These are phyloP conservation scores for Solanum bulbocastanum DNA, from an alignment of 257 asterid genomes.

Conservation along the genomic window DNA sequence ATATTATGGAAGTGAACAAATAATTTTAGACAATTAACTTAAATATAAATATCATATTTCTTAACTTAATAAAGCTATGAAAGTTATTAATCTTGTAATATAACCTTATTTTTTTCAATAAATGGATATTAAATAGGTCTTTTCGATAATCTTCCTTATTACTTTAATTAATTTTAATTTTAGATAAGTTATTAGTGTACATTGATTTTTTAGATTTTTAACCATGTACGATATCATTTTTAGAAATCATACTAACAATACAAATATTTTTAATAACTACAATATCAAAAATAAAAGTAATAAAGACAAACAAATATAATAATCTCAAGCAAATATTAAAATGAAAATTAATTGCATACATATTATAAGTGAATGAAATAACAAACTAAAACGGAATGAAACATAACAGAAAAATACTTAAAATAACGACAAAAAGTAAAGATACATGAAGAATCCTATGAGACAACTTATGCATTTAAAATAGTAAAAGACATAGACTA, in stretches of 20 bases:
- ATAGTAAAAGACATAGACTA: not conserved
- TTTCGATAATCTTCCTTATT: too few species aligned
- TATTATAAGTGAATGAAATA: not conserved
- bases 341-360: not conserved
- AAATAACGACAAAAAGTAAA: not conserved
- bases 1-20: not conserved
- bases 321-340: not conserved
- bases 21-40: too few species aligned
- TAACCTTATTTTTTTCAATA: too few species aligned
- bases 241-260: too few species aligned
- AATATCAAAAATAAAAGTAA: not conserved
- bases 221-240: too few species aligned
- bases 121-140: too few species aligned
- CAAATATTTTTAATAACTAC: not conserved
- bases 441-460: not conserved
- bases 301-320: not conserved
- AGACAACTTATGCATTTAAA: not conserved
- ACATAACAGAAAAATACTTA: not conserved
- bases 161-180: too few species aligned
- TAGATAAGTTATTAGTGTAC: too few species aligned
- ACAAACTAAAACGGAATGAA: not conserved
- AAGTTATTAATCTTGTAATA: too few species aligned
- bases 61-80: too few species aligned
- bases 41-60: too few species aligned
- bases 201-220: too few species aligned